Conservation (phyloP, 345 rosid species). For the Salix koriyanagi region DNA sequence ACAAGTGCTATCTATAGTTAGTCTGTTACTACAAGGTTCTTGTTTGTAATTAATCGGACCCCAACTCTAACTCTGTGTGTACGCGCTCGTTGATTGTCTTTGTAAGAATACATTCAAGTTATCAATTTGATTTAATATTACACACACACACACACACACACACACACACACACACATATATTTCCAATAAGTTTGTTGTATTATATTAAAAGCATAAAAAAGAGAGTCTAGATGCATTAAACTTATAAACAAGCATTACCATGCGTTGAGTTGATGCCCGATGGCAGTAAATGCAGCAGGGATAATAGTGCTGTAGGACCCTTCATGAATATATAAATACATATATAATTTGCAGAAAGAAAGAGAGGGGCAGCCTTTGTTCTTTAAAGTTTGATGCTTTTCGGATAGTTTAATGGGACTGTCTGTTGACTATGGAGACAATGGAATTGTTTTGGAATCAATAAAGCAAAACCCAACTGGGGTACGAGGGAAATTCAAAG, state of each 20-base stretch:
- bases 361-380: slow-evolving; percentile 45
- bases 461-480: slow-evolving; percentile 31
- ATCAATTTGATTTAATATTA: not conserved
- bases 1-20: slow-evolving; percentile 12
- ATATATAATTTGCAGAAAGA: not conserved
- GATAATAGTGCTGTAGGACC: not conserved
- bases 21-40: not conserved
- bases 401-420: slow-evolving; percentile 33
- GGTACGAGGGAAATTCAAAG: not conserved
- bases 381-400: slow-evolving; percentile 55
- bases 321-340: not conserved
- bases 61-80: not conserved
- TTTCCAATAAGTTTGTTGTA: not conserved
- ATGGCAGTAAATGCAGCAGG: slow-evolving; percentile 2
- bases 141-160: no score
- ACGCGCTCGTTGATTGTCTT: not conserved
- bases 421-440: slow-evolving; percentile 52
- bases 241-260: not conserved
- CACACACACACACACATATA: no score
- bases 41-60: not conserved
- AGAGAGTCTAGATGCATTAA: no score
- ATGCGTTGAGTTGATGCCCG: slow-evolving; percentile 2
- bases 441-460: slow-evolving; percentile 31
- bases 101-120: not conserved
- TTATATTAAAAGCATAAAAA: no score